Base-by-base conservation (phyloP, 2,329 filamentous ascomycete species). In the Ciborinia camelliae region DNA sequence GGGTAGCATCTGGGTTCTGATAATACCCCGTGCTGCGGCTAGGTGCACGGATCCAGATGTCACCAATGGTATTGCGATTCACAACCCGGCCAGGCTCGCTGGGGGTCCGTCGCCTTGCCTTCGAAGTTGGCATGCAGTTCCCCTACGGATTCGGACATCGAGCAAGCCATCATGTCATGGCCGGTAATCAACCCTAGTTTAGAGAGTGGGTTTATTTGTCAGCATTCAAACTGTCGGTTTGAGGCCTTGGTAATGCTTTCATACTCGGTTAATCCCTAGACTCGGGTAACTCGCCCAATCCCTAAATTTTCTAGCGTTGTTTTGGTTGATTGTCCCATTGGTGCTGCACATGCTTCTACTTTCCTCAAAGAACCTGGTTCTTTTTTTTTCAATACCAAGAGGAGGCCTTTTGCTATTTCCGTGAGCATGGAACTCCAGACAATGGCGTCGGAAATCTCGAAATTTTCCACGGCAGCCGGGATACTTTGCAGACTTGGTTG, bases 261-360 rank as follows among this genome's bases (percentile, higher is more conserved):
- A 6, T 55, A 55, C 35, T 55, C 52, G 12, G 52, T 55, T 23
- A 55, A 55, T 55, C 35, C 52, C 52, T 23, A 55, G 23, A 55
- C 35, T 41, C 52, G 52, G 52, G 52, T 55, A 55, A 55, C 15
- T 18, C 52, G 14, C 35, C 23, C 35, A 18, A 55, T 12, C 15
- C 52, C 52, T 55, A 41, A 20, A 12, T 55, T 14, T 23, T 55
- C 52, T 2, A 41, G 4, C 15, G 15, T 55, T 6, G 23, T 55
- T 55, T 55, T 55, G 4, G 35, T 55, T 20, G 15, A 12, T 6
- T 55, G 35, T 20, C 14, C 52, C 52, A 55, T 41, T n/a, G 52
- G 35, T 28, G 52, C 35, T 30, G 35, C 52, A 28, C 35, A 55
- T 12, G 35, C 52, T 35, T 55, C 52, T 4, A 55, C n/a, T 41